Conservation (phyloP, 2,329 filamentous ascomycete species). For the Botrytis deweyae region DNA sequence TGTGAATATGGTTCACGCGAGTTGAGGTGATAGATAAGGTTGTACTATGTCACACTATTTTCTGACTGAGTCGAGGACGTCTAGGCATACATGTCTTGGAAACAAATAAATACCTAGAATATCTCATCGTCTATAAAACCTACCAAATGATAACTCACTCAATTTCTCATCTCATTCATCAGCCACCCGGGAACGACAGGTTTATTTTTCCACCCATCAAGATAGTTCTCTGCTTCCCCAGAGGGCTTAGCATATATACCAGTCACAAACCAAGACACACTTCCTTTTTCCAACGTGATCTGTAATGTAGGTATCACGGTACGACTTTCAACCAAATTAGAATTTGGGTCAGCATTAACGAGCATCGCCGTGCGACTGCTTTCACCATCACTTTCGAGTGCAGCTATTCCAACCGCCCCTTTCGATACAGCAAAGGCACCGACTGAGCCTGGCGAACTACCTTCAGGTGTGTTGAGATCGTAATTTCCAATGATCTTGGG, state of each 20-base stretch:
- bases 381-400: constrained; percentile 40
- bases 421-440: constrained; percentile 57
- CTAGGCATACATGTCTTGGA: background rate
- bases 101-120: background rate
- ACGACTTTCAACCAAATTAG: constrained; percentile 70
- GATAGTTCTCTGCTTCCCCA: constrained; percentile 52
- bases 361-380: constrained; percentile 54
- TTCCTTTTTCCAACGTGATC: constrained; percentile 56
- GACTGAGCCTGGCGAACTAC: constrained; percentile 49
- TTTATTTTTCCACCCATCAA: constrained; percentile 59
- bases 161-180: constrained; percentile 37
- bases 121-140: background rate
- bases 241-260: constrained; percentile 70
- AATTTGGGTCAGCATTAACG: constrained; percentile 76
- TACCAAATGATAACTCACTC: background rate
- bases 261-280: constrained; percentile 65
- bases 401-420: constrained; percentile 59
- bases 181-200: constrained; percentile 63
- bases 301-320: constrained; percentile 71
- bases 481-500: constrained; percentile 61
- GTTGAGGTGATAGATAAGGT: background rate
- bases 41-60: background rate
- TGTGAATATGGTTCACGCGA: background rate
- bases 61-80: background rate
- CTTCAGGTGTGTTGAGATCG: constrained; percentile 54